Percentiles rank a stretch among this genome's conserved stretches.
Conservation (phyloP, 495 filamentous ascomycete genomes). For the Aspergillus indologenus region DNA sequence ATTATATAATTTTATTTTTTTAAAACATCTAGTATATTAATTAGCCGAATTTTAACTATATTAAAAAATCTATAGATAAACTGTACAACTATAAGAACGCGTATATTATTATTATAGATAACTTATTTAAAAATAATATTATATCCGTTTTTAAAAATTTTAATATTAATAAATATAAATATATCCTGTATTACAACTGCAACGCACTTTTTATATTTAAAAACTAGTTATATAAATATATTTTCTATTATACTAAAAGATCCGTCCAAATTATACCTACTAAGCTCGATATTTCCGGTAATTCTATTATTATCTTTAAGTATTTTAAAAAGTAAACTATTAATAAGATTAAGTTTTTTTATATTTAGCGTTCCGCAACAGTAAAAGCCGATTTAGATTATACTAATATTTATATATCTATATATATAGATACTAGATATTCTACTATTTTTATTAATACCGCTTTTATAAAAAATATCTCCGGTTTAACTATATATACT, state of each 20-base stretch:
- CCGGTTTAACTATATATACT: not conserved
- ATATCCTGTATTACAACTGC: not conserved
- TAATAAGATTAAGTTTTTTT: too few relatives aligned
- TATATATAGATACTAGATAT: not conserved
- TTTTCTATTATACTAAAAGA: not conserved
- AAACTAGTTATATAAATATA: not conserved
- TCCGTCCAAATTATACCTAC: not conserved
- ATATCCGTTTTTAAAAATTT: not conserved
- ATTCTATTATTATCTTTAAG: not conserved
- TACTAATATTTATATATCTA: not conserved
- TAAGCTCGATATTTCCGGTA: not conserved
- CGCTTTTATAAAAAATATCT: not conserved
- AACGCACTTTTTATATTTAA: not conserved
- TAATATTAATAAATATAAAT: slow-evolving; percentile 3
- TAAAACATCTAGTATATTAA: not conserved
- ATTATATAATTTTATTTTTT: too few relatives aligned
- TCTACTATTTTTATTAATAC: not conserved
- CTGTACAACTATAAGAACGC: not conserved
- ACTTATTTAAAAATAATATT: not conserved
- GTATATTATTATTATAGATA: not conserved
- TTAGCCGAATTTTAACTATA: not conserved
- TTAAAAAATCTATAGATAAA: not conserved
- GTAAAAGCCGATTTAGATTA: not conserved
- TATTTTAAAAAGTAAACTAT: not conserved
- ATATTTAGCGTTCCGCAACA: not conserved